Evolutionary conservation across 768 basidiomycete genomes (phyloP), one percentile per base, ranked within the genome.

Genomic region (Termitomyces sp.): DNA sequence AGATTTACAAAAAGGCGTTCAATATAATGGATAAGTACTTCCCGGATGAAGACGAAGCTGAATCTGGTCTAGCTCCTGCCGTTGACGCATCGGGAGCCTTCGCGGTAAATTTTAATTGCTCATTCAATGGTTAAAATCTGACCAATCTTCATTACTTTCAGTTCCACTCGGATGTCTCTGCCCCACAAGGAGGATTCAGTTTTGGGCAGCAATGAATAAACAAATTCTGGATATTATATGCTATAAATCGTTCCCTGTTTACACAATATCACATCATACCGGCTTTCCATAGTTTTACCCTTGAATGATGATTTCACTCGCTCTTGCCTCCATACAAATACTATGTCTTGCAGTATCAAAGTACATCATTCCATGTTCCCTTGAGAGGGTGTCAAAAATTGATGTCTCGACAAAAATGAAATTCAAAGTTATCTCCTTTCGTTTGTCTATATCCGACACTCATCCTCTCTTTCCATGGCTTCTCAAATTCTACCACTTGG

Each of bases 1-100:
- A 98, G 66, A 98, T 99, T 66, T 99, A 99, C 78, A 98, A 98
- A 84, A 98, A 99, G 78, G 96, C 95, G 43, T 99, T 94, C 81
- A 93, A 93, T 73, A 97, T 93, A 67, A 92, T 92, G 90, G 90
- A 93, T 77, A 95, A 95, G 69, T 97, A 96, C 78, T 97, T 96
- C 89, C 93, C 94, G 35, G 94, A 95, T 62, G 96, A 98, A 68
- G 96, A 98, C 70, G 96, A 95, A 49, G 81, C 91, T 52, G 93
- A 93, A 68, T 85, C 91, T 53, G 88, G 83, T 22, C 87, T 92
- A 65, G 87, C 86, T n/a, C 83, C 92, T 18, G 83, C 80, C 45
- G 85, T 92, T 13, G 88, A 92, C 61, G 75, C 87, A 26, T 75
- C 83, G 32, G 90, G 88, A 64, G 81, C 84, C 10, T 91, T 89